Base-by-base conservation (phyloP, 1,284 basidiomycete genomes). In the Amylostereum areolatum region DNA sequence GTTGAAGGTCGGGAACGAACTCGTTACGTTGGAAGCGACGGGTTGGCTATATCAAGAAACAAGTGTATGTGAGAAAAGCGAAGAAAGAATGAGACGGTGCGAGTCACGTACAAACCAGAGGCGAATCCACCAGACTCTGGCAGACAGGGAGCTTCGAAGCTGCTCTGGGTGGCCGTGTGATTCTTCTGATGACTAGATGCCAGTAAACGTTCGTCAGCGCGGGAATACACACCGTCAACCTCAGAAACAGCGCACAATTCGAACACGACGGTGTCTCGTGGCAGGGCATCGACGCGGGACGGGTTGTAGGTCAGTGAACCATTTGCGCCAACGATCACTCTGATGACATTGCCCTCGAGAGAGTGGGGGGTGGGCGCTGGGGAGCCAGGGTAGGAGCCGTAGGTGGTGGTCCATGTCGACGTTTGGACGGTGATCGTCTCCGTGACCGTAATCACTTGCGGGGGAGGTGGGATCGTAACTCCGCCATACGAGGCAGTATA, bases 11-110 rank as follows among this genome's bases (percentile, higher is more conserved):
- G 29, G 68, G 59, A 63, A 63, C 55, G 50, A 61, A 54, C 48
- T 62, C 66, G 71, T 74, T 9, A 67, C 61, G 54, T 61, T 60
- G 42, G 62, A 70, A 29, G 63, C 62, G 39, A 82, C 78, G 46
- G 82, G 70, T 66, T 78, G 71, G 64, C 73, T 80, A 57, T 51
- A 32, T 43, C 59, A 43, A 37, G 45, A 52, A 43, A 35, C 35
- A 36, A 36, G 39, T 12, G 34, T 28, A 36, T n/a, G 37, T 30
- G 27, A 31, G 51, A 7, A 18, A 44, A 45, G 30, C 74, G 60
- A 85, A 85, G 10, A 76, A 71, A 9, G 80, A 81, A 61, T 83
- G 81, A n/a, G 81, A 83, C 37, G 78, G 77, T n/a, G 80, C 78
- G 55, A 80, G 66, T 84, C 81, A 64, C 83, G 83, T 55, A 83